Conservation (phyloP, 345 rosid species). For the Cardamine chenopodiifolia region DNA sequence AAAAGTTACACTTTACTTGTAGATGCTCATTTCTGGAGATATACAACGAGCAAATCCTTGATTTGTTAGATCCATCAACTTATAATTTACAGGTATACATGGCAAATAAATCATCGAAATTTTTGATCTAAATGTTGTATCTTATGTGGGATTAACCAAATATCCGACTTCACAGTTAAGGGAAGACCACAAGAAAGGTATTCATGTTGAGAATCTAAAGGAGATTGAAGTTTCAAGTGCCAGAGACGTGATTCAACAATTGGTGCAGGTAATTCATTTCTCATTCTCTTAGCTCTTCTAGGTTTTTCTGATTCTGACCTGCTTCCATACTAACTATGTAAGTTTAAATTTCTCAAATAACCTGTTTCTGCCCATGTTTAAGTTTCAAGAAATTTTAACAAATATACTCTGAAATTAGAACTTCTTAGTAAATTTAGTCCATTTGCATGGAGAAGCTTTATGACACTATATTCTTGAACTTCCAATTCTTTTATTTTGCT, state of each 20-base stretch:
- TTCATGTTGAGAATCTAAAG: slow-evolving; percentile 90
- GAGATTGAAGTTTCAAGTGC: slow-evolving; percentile 91
- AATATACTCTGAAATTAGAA: background rate
- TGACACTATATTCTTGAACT: background rate
- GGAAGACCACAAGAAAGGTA: slow-evolving; percentile 92
- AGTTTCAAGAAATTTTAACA: background rate
- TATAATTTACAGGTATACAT: slow-evolving; percentile 73
- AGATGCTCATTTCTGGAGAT: slow-evolving; percentile 97
- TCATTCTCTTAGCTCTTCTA: slow-evolving; percentile 1
- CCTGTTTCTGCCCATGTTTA: background rate
- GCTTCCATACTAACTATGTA: background rate
- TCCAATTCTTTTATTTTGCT: background rate
- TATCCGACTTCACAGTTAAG: slow-evolving; percentile 57
- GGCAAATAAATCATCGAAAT: background rate
- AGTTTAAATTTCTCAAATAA: background rate
- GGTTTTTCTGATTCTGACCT: background rate
- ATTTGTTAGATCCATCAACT: slow-evolving; percentile 90
- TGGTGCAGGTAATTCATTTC: slow-evolving; percentile 62
- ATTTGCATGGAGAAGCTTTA: slow-evolving; percentile 16
- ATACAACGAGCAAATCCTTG: slow-evolving; percentile 96
- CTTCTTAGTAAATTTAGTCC: background rate
- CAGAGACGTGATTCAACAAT: slow-evolving; percentile 87
- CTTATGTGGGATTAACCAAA: slow-evolving; percentile 4
- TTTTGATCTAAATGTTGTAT: slow-evolving; percentile 15
- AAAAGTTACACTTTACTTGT: slow-evolving; percentile 74